Conservation (phyloP, 2,329 filamentous ascomycete genomes). For the Fusarium siculi region DNA sequence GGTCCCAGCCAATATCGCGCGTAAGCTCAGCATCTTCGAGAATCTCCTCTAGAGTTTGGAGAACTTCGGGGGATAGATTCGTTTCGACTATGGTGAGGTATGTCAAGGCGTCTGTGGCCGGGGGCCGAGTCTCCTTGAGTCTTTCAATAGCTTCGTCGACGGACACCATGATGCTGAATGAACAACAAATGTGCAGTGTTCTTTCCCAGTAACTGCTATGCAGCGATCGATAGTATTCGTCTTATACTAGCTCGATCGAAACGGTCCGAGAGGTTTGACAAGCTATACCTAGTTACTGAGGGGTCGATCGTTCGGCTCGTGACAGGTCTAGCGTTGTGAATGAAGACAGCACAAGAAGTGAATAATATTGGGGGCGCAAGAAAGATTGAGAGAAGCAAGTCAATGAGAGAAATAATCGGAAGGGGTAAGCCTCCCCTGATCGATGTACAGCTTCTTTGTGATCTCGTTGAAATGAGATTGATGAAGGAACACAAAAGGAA, state of each 20-base stretch:
- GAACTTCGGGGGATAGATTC: constrained; percentile 72
- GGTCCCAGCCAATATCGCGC: constrained; percentile 84
- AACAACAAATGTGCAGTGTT: neutral
- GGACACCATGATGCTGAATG: constrained; percentile 44
- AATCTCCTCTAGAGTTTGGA: constrained; percentile 75
- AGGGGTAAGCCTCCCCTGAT: constrained; percentile 8
- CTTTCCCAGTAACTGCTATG: neutral
- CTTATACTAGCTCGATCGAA: constrained; percentile 8
- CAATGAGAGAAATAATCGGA: neutral
- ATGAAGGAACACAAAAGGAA: constrained; percentile 22
- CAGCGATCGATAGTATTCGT: neutral
- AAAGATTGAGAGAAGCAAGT: neutral
- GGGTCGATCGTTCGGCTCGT: constrained; percentile 21
- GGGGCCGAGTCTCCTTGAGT: constrained; percentile 61
- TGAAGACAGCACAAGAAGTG: neutral
- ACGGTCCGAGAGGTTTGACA: constrained; percentile 1
- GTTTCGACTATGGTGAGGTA: constrained; percentile 83
- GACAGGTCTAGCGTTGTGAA: neutral
- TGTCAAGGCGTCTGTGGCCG: constrained; percentile 73
- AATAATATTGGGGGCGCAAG: neutral
- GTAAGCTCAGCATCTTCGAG: constrained; percentile 76
- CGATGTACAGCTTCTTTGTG: constrained; percentile 23
- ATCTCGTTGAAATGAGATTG: constrained; percentile 31
- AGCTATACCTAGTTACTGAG: constrained; percentile 16
- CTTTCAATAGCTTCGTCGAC: constrained; percentile 56